Conservation (phyloP, 257 asterid species). For the Echium plantagineum region DNA sequence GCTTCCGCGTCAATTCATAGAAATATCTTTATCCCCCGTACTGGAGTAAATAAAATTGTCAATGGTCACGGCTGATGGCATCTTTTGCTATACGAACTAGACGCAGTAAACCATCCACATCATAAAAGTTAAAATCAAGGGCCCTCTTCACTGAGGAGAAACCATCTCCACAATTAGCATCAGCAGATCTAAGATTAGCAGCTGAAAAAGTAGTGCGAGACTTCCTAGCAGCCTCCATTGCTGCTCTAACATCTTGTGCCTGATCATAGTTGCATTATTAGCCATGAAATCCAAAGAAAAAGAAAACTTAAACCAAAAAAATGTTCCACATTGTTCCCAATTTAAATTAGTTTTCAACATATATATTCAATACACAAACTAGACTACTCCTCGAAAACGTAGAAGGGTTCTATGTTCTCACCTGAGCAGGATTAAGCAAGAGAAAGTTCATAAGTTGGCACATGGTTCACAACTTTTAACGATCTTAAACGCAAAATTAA, state of each 20-base stretch:
- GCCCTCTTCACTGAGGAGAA: slow-evolving; percentile 59
- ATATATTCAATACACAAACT: too few species aligned
- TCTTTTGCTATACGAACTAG: slow-evolving; percentile 89
- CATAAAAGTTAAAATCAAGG: slow-evolving; percentile 88
- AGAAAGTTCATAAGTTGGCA: neutral
- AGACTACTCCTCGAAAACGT: too few species aligned
- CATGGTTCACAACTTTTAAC: too few species aligned
- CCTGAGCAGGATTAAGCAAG: too few species aligned
- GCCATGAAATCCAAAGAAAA: neutral
- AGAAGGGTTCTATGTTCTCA: too few species aligned
- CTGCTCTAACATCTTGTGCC: slow-evolving; percentile 76
- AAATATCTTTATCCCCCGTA: slow-evolving; percentile 13
- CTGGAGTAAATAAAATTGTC: slow-evolving; percentile 13
- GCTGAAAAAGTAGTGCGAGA: slow-evolving; percentile 64
- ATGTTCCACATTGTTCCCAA: neutral
- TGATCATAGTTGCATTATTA: slow-evolving; percentile 19
- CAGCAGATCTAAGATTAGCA: slow-evolving; percentile 51
- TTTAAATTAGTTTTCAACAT: too few species aligned
- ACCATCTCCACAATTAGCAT: slow-evolving; percentile 45
- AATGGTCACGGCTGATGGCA: slow-evolving; percentile 38
- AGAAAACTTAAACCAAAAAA: neutral
- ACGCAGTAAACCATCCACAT: slow-evolving; percentile 68
- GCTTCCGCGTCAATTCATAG: neutral
- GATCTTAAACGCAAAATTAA: too few species aligned
- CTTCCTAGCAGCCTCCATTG: slow-evolving; percentile 96